Base-by-base conservation (phyloP, 2,329 filamentous ascomycete genomes). In the Neonectria faginata region DNA sequence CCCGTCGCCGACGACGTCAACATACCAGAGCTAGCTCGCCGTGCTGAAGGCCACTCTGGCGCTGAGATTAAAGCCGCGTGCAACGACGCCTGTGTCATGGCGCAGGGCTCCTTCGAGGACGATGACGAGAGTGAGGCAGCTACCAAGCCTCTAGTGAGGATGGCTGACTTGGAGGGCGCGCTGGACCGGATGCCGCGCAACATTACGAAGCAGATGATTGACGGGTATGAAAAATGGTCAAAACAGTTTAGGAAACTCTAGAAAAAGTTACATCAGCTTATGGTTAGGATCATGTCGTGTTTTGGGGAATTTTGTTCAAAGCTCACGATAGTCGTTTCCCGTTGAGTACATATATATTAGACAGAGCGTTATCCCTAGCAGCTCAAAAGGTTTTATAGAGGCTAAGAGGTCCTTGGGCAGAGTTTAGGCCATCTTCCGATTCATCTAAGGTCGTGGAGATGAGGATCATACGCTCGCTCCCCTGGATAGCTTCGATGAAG, bases 31-130 rank as follows among this genome's bases (percentile, higher is more conserved):
- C 80, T 97, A 31, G 92, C 92, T 5, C 74, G 76, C 16, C 78
- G 81, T 51, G 91, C 91, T 0, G 90, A 94, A 8, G 93, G 93
- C 0, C 93, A 92, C 77, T 96, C 93, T 2, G 94, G 94, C 2
- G 94, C 94, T 0, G 95, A 97, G 79, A 88, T 97, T 64, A 81
- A 83, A 62, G 82, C 81, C 5, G 83, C 88, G 3, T 87, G 85
- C 70, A 79, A 81, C 36, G 76, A 78, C 57, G 83, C 82, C 0
- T 81, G 81, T 5, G 75, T 80, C 56, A 78, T 80, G 5, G 85
- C 83, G 12, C 76, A 80, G 59, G 80, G 81, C 4, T 72, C 76
- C 7, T 74, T 70, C 41, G 74, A 78, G 3, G 76, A 78, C 36
- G 72, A 77, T 2, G 75, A 77, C 1, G 71, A 73, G 39, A 42